Evolutionary conservation across 306 rosid species (phyloP), one percentile per base, ranked within the genome.

Genomic region (Styphnolobium japonicum): DNA sequence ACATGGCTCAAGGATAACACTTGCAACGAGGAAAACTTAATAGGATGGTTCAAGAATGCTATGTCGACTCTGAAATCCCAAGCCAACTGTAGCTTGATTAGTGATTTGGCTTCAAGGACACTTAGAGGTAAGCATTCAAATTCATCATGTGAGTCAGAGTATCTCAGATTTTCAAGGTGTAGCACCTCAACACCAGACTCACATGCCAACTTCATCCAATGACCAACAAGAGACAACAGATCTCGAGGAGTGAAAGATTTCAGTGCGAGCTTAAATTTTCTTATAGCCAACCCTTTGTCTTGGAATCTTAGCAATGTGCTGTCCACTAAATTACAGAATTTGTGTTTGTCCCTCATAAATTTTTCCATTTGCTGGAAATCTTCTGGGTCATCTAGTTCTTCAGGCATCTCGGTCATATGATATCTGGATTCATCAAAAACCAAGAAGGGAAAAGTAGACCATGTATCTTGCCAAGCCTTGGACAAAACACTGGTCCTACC

Each of bases 361-460:
- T 2, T 10, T 60, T 0, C 3, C 15, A 10, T 14, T 6, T 27
- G 6, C 10, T 4, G 10, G 4, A 2, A 4, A 29, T 5, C 22
- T 18, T 5, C 7, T 15, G 0, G 19, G 2, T 6, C 33, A 5
- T 5, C 7, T 15, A 0, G 19, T 0, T 6, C 33, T 3, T 4
- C 4, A 31, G 51, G 1, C 5, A 25, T 11, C 65, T 25, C 5
- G 1, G 31, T 16, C n/a, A 4, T 2, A 58, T 36, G 27, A 79
- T 16, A 67, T 29, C 3, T 27, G 4, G 18, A 12, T 46, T 40
- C 22, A 53, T 45, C 27, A 37, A 79, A 60, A 45, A 25, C 61
- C 23, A 79, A 22, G 12, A 49, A 48, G 36, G 72, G 72, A 60
- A 60, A 79, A 5, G 78, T 79, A 36, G 45, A 2, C 77, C 64